These are phyloP conservation scores for Fraxinus nigra DNA, from an alignment of 305 asterid species.

Conservation along the genomic window DNA sequence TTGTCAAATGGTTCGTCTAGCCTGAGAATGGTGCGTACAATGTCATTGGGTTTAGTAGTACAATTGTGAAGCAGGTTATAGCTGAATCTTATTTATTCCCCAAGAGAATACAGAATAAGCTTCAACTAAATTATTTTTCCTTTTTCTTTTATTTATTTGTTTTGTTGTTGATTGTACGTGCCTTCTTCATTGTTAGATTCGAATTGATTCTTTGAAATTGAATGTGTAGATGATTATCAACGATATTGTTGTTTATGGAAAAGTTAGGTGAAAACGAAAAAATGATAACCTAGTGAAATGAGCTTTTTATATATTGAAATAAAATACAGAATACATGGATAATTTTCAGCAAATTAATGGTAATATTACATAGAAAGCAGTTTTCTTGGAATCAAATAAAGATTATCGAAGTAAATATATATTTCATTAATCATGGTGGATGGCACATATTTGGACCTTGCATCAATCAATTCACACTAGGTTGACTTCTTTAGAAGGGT, in stretches of 20 bases:
- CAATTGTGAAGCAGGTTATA: neutral
- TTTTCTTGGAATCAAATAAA: neutral
- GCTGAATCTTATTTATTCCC: neutral
- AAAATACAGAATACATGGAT: neutral
- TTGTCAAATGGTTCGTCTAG: neutral
- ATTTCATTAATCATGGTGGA: neutral
- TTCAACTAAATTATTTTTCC: neutral
- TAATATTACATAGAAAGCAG: neutral
- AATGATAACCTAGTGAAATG: neutral
- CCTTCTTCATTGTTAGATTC: neutral
- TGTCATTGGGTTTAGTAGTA: neutral
- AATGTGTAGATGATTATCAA: neutral
- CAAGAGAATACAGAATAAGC: neutral
- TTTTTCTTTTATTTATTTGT: no score
- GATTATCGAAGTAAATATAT: neutral
- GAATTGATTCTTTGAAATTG: neutral
- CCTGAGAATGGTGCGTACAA: neutral
- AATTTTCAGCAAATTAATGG: neutral
- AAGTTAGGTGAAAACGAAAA: neutral
- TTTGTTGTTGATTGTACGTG: neutral
- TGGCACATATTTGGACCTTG: neutral
- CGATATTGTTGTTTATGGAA: neutral
- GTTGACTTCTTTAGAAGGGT: neutral
- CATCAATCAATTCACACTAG: conserved; percentile 30
- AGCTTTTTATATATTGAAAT: no score